These are phyloP conservation scores for Aristolochia fimbriata DNA, from an alignment of 164 flowering plant genomes.

Conservation along the genomic window DNA sequence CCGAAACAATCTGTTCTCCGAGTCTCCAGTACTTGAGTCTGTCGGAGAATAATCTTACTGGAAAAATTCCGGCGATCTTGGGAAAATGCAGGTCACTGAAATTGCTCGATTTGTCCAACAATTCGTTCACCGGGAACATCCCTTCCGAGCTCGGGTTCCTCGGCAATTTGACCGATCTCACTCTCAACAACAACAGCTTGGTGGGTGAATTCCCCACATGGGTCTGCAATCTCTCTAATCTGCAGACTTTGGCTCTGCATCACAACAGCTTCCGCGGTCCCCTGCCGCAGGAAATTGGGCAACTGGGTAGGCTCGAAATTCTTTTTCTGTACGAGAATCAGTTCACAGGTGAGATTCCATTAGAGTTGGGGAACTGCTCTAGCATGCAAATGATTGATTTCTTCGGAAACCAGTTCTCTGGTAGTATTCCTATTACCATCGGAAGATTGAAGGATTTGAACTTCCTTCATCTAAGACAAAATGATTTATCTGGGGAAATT, in stretches of 20 bases:
- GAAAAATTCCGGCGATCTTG: constrained; percentile 51
- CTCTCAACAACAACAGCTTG: constrained; percentile 76
- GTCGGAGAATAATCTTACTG: constrained; percentile 39
- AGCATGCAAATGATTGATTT: constrained; percentile 72
- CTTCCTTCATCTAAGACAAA: constrained; percentile 74
- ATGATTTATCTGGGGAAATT: constrained; percentile 62
- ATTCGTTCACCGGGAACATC: constrained; percentile 54
- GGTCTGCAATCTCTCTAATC: constrained; percentile 54
- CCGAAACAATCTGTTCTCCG: constrained; percentile 44
- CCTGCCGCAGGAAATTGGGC: constrained; percentile 65
- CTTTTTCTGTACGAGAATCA: constrained; percentile 78
- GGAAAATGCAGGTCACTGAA: constrained; percentile 40
- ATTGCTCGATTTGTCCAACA: constrained; percentile 72
- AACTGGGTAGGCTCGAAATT: constrained; percentile 47
- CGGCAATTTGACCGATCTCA: constrained; percentile 44
- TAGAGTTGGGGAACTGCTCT: constrained; percentile 79
- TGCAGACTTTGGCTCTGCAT: constrained; percentile 51
- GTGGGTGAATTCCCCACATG: constrained; percentile 50
- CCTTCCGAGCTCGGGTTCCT: constrained; percentile 52
- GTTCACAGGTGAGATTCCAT: constrained; percentile 74
- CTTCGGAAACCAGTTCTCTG: constrained; percentile 64
- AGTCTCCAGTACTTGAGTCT: constrained; percentile 51
- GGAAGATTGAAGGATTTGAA: constrained; percentile 58
- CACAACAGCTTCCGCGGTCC: constrained; percentile 60
- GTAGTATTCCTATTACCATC: constrained; percentile 57